Evolutionary conservation across 805 yeast species (phyloP).

Genomic region (Komagataella phaffii): DNA sequence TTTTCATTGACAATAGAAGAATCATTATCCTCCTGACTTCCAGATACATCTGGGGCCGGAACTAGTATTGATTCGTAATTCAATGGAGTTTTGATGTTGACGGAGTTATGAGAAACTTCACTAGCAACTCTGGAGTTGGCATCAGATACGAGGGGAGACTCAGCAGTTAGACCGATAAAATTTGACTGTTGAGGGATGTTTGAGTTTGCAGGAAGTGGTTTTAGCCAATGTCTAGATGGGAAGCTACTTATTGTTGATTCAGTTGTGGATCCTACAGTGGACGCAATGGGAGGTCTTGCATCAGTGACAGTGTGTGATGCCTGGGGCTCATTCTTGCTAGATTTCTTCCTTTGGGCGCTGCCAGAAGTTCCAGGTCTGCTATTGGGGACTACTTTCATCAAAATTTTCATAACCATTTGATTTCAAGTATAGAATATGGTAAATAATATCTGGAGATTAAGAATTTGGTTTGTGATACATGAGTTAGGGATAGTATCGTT

Average conservation of each 20-base stretch:
- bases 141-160: neutral
- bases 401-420: neutral
- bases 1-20: neutral
- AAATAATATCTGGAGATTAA: neutral
- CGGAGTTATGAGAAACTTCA: neutral
- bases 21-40: neutral
- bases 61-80: neutral
- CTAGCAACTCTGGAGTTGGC: neutral
- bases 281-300: neutral
- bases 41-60: neutral
- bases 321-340: neutral
- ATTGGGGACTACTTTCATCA: neutral
- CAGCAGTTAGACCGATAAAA: neutral
- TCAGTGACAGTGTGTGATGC: neutral
- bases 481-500: neutral
- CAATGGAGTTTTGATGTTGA: neutral
- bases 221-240: neutral
- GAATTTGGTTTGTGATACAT: neutral
- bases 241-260: neutral
- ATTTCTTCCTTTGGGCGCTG: neutral
- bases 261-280: neutral
- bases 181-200: neutral
- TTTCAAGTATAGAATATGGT: neutral
- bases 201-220: neutral
- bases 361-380: neutral